Evolutionary conservation across 176 grass and related monocot genomes (phyloP).

Genomic region (Secale cereale): DNA sequence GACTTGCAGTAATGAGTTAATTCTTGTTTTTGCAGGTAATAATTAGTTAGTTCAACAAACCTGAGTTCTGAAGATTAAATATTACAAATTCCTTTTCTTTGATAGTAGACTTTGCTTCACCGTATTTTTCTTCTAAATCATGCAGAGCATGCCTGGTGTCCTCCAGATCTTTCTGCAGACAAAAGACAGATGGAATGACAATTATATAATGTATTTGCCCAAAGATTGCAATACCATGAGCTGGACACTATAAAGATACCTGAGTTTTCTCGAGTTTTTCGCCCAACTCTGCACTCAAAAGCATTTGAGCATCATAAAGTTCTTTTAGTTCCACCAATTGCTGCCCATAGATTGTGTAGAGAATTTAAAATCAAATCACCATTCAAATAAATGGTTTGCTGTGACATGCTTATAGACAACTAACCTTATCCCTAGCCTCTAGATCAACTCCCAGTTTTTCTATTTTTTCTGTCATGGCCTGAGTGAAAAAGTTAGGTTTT

Average conservation of each 20-base stretch:
- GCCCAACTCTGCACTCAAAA: constrained; percentile 81
- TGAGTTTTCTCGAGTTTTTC: constrained; percentile 86
- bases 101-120: constrained; percentile 84
- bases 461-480: constrained; percentile 98
- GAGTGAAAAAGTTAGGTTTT: constrained; percentile 22
- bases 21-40: not conserved
- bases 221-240: constrained; percentile 15
- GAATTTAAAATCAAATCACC: constrained; percentile 5
- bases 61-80: constrained; percentile 93
- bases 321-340: constrained; percentile 95
- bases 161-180: constrained; percentile 79
- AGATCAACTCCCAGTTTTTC: constrained; percentile 85
- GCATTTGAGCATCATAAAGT: constrained; percentile 85
- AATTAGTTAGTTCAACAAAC: constrained; percentile 34
- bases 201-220: constrained; percentile 1
- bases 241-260: constrained; percentile 37
- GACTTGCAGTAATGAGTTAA: not conserved
- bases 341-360: constrained; percentile 40
- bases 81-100: constrained; percentile 99
- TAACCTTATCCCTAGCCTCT: constrained; percentile 94
- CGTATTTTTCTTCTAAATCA: constrained; percentile 98
- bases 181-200: constrained; percentile 19
- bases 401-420: constrained; percentile 27
- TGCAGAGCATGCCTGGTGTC: constrained; percentile 66
- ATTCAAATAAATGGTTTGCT: constrained; percentile 25